Conservation (phyloP, 352 stramenopile genomes). For the Salisapilia sapeloensis region DNA sequence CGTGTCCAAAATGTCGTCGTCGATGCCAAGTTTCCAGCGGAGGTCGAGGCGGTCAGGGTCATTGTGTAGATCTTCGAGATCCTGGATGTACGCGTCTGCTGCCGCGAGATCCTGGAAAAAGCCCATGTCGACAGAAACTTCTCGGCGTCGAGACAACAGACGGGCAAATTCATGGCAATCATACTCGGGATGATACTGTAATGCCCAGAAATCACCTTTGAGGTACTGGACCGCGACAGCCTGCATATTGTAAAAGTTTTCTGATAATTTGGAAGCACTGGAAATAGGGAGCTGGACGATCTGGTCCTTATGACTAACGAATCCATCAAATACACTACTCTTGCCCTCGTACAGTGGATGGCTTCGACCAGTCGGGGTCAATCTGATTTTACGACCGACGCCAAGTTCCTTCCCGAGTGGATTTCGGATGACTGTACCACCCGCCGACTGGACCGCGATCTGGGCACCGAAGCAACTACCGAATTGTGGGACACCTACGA, state of each 20-base stretch:
- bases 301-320: constrained; percentile 66
- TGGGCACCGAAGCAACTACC: constrained; percentile 63
- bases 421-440: constrained; percentile 40
- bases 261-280: constrained; percentile 29
- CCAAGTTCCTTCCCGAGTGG: constrained; percentile 43
- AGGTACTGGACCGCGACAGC: constrained; percentile 29
- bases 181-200: constrained; percentile 71
- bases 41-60: constrained; percentile 37
- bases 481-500: constrained; percentile 53
- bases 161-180: constrained; percentile 62
- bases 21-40: constrained; percentile 41
- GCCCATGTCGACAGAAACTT: constrained; percentile 35
- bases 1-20: constrained; percentile 51
- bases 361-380: constrained; percentile 29
- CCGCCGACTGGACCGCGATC: constrained; percentile 30
- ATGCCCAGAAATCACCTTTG: constrained; percentile 57
- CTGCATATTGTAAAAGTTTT: constrained; percentile 41
- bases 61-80: constrained; percentile 32
- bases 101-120: constrained; percentile 37
- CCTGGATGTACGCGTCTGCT: constrained; percentile 23
- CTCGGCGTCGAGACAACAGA: constrained; percentile 40
- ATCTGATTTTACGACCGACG: constrained; percentile 42
- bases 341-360: constrained; percentile 69
- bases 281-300: constrained; percentile 43
- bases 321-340: constrained; percentile 41